Evolutionary conservation across 805 yeast genomes (phyloP).

Genomic region (Zygotorulaspora florentina): DNA sequence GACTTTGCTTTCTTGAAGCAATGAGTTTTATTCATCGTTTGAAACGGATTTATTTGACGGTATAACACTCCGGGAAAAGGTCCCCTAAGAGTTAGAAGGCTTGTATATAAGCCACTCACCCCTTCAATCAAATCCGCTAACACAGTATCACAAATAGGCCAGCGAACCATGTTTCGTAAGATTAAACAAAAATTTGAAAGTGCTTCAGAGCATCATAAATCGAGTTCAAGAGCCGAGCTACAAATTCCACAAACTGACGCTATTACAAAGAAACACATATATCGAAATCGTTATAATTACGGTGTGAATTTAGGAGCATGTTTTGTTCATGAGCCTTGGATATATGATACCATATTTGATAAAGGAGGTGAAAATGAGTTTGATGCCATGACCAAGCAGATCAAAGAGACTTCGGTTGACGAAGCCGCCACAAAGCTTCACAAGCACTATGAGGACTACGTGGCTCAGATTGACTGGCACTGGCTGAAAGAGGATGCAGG

Average conservation of each 20-base stretch:
- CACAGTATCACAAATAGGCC: not conserved
- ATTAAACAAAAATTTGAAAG: conserved; percentile 22
- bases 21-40: no score
- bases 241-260: conserved; percentile 38
- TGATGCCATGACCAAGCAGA: conserved; percentile 57
- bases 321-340: conserved; percentile 79
- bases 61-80: no score
- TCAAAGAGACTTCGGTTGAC: conserved; percentile 48
- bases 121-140: no score
- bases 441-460: conserved; percentile 61
- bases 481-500: conserved; percentile 59
- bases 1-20: no score
- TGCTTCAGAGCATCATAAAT: conserved; percentile 9
- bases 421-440: conserved; percentile 52
- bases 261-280: conserved; percentile 45
- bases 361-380: conserved; percentile 63
- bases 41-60: no score
- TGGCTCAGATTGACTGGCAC: conserved; percentile 70
- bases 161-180: conserved; percentile 20
- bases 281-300: conserved; percentile 56
- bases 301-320: conserved; percentile 86
- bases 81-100: no score
- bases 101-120: not conserved
- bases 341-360: conserved; percentile 57
- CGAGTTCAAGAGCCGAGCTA: conserved; percentile 11